Conservation (phyloP, 257 asterid species). For the Craterostigma plantagineum region DNA sequence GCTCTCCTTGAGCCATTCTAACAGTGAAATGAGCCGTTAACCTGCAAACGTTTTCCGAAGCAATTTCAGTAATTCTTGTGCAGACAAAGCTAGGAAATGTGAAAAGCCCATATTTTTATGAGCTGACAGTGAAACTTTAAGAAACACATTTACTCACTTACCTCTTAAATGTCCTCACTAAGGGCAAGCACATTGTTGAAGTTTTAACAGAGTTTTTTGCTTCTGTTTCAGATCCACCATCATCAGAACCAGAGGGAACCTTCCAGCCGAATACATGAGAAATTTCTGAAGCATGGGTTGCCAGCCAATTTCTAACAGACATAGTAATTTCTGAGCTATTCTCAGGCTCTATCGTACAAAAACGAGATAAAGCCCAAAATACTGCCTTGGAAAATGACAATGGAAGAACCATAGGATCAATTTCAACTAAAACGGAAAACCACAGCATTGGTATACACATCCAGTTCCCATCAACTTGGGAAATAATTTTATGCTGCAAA, state of each 20-base stretch:
- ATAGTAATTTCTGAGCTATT: slow-evolving; percentile 28
- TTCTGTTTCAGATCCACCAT: slow-evolving; percentile 68
- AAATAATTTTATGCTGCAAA: slow-evolving; percentile 49
- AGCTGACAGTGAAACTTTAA: no score
- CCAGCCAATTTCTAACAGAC: slow-evolving; percentile 55
- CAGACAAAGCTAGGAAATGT: no score
- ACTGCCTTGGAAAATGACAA: slow-evolving; percentile 73
- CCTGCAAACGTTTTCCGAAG: slow-evolving; percentile 32
- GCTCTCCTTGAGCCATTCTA: slow-evolving; percentile 59
- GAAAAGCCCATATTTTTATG: no score
- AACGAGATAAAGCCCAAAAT: slow-evolving; percentile 76
- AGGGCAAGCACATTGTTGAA: slow-evolving; percentile 64
- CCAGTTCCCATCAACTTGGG: slow-evolving; percentile 61
- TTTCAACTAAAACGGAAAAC: slow-evolving; percentile 83
- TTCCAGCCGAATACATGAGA: slow-evolving; percentile 80
- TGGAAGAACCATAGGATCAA: slow-evolving; percentile 60
- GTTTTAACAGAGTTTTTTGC: slow-evolving; percentile 55
- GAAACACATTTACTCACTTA: slow-evolving; percentile 7
- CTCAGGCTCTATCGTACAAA: slow-evolving; percentile 52
- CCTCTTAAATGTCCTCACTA: slow-evolving; percentile 83
- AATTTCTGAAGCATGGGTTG: slow-evolving; percentile 50
- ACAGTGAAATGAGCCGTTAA: slow-evolving; percentile 47
- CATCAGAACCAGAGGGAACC: slow-evolving; percentile 79
- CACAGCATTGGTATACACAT: slow-evolving; percentile 97
- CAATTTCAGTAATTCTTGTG: neutral